These are phyloP conservation scores for Penicillium fuscoglaucum DNA, from an alignment of 2,329 filamentous ascomycete genomes.

Conservation along the genomic window DNA sequence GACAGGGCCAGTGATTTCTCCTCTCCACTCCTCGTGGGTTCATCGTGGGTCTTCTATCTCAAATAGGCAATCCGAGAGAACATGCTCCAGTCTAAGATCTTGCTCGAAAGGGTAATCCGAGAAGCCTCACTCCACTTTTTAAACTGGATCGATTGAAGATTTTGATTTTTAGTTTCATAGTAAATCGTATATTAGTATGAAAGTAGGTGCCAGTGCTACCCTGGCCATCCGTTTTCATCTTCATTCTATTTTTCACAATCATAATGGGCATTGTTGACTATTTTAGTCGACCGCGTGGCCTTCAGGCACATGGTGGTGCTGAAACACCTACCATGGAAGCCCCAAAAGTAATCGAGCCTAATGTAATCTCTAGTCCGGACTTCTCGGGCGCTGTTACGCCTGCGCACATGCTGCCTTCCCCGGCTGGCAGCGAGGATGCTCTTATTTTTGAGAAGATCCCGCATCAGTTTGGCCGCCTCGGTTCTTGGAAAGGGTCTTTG, in stretches of 20 bases:
- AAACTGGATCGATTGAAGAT: slow-evolving; percentile 16
- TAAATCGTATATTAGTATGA: slow-evolving; percentile 5
- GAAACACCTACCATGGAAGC: slow-evolving; percentile 1
- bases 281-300: slow-evolving; percentile 14
- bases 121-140: slow-evolving; percentile 14
- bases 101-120: slow-evolving; percentile 12
- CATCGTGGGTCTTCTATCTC: slow-evolving; percentile 5
- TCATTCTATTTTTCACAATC: slow-evolving; percentile 1
- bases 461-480: slow-evolving; percentile 36
- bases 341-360: slow-evolving; percentile 20
- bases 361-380: slow-evolving; percentile 17
- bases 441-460: slow-evolving; percentile 24
- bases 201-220: not conserved
- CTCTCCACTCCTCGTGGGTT: slow-evolving; percentile 4
- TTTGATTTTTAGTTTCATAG: slow-evolving; percentile 11
- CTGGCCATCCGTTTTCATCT: slow-evolving; percentile 4
- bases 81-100: slow-evolving; percentile 8
- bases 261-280: slow-evolving; percentile 22
- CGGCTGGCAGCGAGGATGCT: slow-evolving; percentile 21
- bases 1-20: not conserved
- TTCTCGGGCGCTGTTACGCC: slow-evolving; percentile 16
- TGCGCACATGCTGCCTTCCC: slow-evolving; percentile 18
- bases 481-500: slow-evolving; percentile 41
- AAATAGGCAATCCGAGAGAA: slow-evolving; percentile 11
- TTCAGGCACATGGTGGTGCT: slow-evolving; percentile 6